A percentile compares a stretch with the other conserved stretches of the same genome.
phyloP scores from a whole-genome alignment of 345 rosid species.

The Sonneratia alba region DNA sequence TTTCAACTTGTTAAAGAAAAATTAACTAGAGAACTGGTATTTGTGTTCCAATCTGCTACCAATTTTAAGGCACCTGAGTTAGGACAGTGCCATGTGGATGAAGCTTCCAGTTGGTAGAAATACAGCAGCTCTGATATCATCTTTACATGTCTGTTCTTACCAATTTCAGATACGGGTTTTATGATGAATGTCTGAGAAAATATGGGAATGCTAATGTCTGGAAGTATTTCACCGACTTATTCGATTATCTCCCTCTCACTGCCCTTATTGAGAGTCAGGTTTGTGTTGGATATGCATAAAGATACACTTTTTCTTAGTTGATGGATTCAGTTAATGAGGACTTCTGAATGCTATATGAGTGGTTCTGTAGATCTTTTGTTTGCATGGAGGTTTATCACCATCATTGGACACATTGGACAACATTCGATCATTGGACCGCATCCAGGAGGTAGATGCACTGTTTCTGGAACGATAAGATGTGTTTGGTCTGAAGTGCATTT shows the following conservation, averaged over 20 bases:
- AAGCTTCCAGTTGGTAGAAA: background rate
- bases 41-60: background rate
- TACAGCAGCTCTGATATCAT: no score
- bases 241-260: slow-evolving; percentile 82
- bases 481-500: background rate
- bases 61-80: background rate
- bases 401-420: slow-evolving; percentile 90
- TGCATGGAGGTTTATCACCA: slow-evolving; percentile 94
- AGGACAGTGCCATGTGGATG: background rate
- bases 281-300: slow-evolving; percentile 9
- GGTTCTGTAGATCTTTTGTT: slow-evolving; percentile 61
- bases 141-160: background rate
- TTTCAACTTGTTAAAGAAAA: background rate
- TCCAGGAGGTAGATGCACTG: slow-evolving; percentile 50
- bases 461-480: background rate
- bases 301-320: background rate
- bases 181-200: slow-evolving; percentile 89
- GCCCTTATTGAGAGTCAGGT: slow-evolving; percentile 97
- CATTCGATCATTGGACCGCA: slow-evolving; percentile 77
- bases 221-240: slow-evolving; percentile 83
- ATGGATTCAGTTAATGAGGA: background rate
- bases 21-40: background rate
- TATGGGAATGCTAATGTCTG: slow-evolving; percentile 95
- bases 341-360: slow-evolving; percentile 5
- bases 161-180: slow-evolving; percentile 76